phyloP scores from a whole-genome alignment of 306 rosid species.

The Rosa persica region DNA sequence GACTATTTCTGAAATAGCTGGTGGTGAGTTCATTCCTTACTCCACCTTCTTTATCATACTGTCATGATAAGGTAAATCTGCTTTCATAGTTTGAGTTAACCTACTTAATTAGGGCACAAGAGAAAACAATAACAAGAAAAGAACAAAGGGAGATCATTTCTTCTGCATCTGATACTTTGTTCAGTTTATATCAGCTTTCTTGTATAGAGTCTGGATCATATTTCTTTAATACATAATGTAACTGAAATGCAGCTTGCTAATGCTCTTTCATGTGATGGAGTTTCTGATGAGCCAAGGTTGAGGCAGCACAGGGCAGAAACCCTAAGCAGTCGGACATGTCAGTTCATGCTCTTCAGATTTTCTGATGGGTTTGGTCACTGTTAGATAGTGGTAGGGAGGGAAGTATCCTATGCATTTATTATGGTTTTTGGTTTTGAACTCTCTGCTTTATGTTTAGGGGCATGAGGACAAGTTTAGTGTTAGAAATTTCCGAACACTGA shows the following conservation, averaged over 20 bases:
- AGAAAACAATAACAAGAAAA: not conserved
- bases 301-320: conserved; percentile 64
- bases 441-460: not conserved
- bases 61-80: conserved; percentile 63
- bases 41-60: conserved; percentile 73
- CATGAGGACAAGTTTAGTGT: conserved; percentile 17
- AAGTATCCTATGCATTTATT: conserved; percentile 31
- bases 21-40: conserved; percentile 78
- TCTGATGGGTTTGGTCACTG: conserved; percentile 27
- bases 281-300: conserved; percentile 43
- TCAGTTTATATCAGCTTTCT: not conserved
- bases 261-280: conserved; percentile 42
- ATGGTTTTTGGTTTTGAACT: conserved; percentile 19
- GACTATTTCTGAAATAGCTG: conserved; percentile 31
- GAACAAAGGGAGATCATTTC: not conserved
- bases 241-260: conserved; percentile 47
- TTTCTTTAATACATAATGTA: conserved; percentile 28
- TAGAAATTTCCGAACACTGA: conserved; percentile 13
- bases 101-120: not conserved
- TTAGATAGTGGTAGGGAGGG: conserved; percentile 41
- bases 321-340: conserved; percentile 38
- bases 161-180: not conserved
- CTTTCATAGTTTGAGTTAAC: conserved; percentile 15
- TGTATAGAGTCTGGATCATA: conserved; percentile 12
- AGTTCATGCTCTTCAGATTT: conserved; percentile 25